Evolutionary conservation across 2,329 filamentous ascomycete genomes (phyloP), one percentile per base, ranked within the genome.

Genomic region (Harringtonia aguacate): DNA sequence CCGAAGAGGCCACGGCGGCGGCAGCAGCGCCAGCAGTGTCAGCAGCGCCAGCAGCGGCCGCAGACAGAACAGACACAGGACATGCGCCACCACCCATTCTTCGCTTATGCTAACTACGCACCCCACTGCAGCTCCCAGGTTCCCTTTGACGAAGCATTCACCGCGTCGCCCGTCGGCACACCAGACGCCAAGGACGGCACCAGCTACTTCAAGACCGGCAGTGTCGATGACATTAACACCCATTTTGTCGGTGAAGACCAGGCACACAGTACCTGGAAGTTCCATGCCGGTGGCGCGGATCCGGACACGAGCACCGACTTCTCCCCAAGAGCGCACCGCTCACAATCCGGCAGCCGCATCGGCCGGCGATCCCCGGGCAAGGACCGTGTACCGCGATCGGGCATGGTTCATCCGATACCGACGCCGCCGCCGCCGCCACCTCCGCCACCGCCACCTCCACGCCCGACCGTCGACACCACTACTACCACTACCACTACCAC

Each of bases 191-290:
- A 62, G 35, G 58, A 39, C 42, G 13, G 36, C 45, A 10, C 7
- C 5, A 31, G 29, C 10, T 39, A 58, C 3, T 75, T 77, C 47
- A 55, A 62, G 33, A 68, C 67, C 47, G 69, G 60, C 45, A 79
- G 72, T 52, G 62, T 71, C 18, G 75, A 81, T 45, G 75, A 72
- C 41, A 81, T 81, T 51, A 76, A 77, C 57, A 81, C 77, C 17
- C 72, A 63, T 33, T 81, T 81, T 57, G 69, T 68, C 18, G 63
- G 71, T 4, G 68, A 70, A 14, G 69, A 77, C 18, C 57, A 62
- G 36, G 51, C 61, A 6, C 58, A 61, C 29, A 57, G 61, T 22
- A 56, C 56, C 18, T 75, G 67, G 68, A 62, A 70, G 44, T 78
- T 78, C 49, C 74, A 61, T 43, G 74, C 74, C 13, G 72, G 73